phyloP scores from a whole-genome alignment of 495 filamentous ascomycete genomes.

The Aspergillus sparsus region DNA sequence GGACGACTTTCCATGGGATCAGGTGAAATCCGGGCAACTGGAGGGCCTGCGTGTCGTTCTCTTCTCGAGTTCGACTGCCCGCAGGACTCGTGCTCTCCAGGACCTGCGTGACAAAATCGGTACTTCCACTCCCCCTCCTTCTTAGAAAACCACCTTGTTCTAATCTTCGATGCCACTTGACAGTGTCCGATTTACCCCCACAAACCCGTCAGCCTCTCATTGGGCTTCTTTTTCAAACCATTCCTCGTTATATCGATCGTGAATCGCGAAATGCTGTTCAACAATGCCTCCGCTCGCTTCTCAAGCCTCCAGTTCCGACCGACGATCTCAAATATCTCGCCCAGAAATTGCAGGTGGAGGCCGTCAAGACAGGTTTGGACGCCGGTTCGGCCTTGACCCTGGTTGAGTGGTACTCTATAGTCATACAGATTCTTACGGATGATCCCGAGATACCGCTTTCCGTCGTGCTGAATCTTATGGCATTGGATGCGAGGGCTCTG shows the following conservation, averaged over 20 bases:
- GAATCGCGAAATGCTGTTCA: constrained; percentile 78
- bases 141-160: not conserved
- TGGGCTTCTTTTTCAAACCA: constrained; percentile 76
- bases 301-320: constrained; percentile 50
- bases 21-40: constrained; percentile 50
- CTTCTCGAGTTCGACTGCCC: constrained; percentile 51
- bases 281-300: constrained; percentile 67
- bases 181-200: constrained; percentile 40
- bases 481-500: constrained; percentile 64
- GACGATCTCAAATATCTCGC: constrained; percentile 62
- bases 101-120: constrained; percentile 51
- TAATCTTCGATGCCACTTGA: not conserved
- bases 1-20: constrained; percentile 53
- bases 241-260: constrained; percentile 84
- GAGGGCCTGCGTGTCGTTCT: constrained; percentile 47
- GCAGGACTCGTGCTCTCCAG: constrained; percentile 49
- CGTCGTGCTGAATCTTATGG: constrained; percentile 62
- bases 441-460: constrained; percentile 59
- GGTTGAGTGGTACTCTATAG: constrained; percentile 80
- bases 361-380: constrained; percentile 72
- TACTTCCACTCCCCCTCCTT: constrained; percentile 24
- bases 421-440: constrained; percentile 63
- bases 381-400: constrained; percentile 82
- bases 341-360: constrained; percentile 59
- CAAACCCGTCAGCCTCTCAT: constrained; percentile 51